A percentile compares a stretch with the other conserved stretches of the same genome.
Evolutionary conservation across 345 rosid genomes (phyloP).

Genomic region (Rhodamnia argentea): DNA sequence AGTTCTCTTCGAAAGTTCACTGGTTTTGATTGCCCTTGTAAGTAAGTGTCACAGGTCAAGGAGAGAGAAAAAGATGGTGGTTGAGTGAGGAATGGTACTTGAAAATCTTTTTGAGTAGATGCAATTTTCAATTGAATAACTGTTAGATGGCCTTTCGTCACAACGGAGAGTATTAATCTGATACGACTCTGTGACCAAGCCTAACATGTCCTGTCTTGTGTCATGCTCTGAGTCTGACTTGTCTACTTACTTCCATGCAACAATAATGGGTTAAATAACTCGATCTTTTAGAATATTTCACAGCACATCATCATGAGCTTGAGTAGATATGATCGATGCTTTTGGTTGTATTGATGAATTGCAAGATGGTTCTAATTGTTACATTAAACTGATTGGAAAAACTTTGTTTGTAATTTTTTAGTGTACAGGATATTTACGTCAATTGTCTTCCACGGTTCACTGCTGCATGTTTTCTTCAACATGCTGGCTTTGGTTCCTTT

Average conservation of each 20-base stretch:
- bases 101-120: not conserved
- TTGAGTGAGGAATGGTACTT: not conserved
- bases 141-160: not conserved
- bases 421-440: slow-evolving; percentile 87
- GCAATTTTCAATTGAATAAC: not conserved
- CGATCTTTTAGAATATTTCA: not conserved
- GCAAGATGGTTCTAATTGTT: not conserved
- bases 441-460: slow-evolving; percentile 73
- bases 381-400: not conserved
- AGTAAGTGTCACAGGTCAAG: not conserved
- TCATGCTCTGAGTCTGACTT: not conserved
- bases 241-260: not conserved
- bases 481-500: slow-evolving; percentile 95
- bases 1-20: not conserved
- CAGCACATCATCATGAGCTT: not conserved
- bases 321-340: not conserved
- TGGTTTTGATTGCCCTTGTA: not conserved
- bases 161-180: not conserved
- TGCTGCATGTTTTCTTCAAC: slow-evolving; percentile 90
- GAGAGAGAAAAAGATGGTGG: not conserved
- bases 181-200: not conserved
- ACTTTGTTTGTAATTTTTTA: slow-evolving; percentile 18
- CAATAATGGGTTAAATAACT: not conserved
- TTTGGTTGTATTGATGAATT: not conserved
- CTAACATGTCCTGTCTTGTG: not conserved